Conservation (phyloP, 2,329 filamentous ascomycete genomes). For the Dactylellina drechsleri region DNA sequence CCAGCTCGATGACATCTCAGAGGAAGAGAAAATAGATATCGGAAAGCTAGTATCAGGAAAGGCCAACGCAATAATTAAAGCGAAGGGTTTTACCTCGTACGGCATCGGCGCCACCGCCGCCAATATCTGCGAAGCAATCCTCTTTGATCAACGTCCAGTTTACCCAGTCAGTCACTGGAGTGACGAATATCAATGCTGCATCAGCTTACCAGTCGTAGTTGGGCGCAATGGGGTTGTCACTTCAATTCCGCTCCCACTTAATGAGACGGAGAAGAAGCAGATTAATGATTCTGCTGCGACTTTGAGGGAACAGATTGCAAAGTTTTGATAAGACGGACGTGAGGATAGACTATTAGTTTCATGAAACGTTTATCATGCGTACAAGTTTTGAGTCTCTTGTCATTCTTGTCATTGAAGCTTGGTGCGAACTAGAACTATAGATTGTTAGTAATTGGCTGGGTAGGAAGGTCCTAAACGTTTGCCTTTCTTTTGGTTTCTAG, state of each 20-base stretch:
- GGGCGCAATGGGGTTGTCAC: conserved; percentile 42
- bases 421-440: conserved; percentile 26
- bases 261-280: conserved; percentile 46
- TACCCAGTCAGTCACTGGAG: conserved; percentile 59
- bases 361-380: not conserved
- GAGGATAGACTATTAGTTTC: conserved; percentile 1
- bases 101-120: conserved; percentile 60
- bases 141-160: conserved; percentile 59
- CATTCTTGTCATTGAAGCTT: conserved; percentile 10
- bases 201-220: conserved; percentile 46
- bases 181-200: conserved; percentile 50
- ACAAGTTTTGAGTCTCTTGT: not conserved
- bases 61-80: conserved; percentile 60
- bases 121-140: conserved; percentile 59
- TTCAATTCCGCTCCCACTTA: conserved; percentile 50
- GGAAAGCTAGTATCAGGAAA: conserved; percentile 58
- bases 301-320: conserved; percentile 46
- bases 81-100: conserved; percentile 61
- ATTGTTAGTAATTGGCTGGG: conserved; percentile 19
- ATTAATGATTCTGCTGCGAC: conserved; percentile 47
- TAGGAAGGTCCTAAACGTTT: conserved; percentile 26
- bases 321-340: conserved; percentile 15
- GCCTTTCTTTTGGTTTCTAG: conserved; percentile 15
- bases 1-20: conserved; percentile 55
- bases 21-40: conserved; percentile 58